These are phyloP conservation scores for Trichomonas gallinae DNA, from an alignment of 208 protist genomes.

Conservation along the genomic window DNA sequence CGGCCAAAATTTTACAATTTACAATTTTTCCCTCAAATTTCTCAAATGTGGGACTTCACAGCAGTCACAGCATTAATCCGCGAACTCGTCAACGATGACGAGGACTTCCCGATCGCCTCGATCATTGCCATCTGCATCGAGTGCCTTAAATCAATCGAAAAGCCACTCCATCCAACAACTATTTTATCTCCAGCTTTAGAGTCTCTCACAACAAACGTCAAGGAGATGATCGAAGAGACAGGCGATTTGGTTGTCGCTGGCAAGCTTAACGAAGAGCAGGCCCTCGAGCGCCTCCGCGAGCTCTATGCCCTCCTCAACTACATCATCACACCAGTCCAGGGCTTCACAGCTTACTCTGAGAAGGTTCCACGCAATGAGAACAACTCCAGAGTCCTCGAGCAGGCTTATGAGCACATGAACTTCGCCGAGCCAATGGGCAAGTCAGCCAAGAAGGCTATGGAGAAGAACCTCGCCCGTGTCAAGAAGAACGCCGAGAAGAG, in stretches of 20 bases:
- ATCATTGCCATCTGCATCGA: not conserved
- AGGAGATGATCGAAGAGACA: not conserved
- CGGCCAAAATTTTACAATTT: not conserved
- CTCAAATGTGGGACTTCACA: not conserved
- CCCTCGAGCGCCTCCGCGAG: not conserved
- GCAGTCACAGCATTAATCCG: not conserved
- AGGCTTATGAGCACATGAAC: not conserved
- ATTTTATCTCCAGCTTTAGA: not conserved
- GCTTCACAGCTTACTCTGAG: not conserved
- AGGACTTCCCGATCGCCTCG: not conserved
- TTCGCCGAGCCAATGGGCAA: not conserved
- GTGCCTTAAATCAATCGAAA: not conserved
- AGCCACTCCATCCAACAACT: not conserved
- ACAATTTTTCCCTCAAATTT: not conserved
- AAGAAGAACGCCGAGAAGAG: not conserved
- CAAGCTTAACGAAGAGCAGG: not conserved
- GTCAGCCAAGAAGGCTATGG: not conserved
- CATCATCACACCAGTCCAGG: not conserved
- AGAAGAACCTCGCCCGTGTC: not conserved
- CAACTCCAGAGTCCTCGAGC: not conserved
- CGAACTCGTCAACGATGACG: not conserved
- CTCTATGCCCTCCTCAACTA: not conserved
- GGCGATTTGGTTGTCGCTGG: not conserved
- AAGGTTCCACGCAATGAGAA: not conserved
- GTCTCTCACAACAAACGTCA: not conserved